Evolutionary conservation across 176 grass and related monocot species (phyloP).

Genomic region (Oryza rufipogon): DNA sequence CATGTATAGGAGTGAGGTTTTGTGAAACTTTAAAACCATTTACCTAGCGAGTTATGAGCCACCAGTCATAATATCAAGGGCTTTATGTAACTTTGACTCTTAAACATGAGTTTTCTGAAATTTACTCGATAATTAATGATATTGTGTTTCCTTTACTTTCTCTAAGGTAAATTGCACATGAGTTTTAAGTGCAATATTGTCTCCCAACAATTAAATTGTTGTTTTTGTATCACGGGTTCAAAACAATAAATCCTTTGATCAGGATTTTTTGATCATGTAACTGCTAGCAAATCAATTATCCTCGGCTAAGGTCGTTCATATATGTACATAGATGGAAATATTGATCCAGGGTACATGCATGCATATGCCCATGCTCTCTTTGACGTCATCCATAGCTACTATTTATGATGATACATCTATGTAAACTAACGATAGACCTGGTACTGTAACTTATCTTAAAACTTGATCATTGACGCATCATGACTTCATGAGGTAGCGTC

Average conservation of each 20-base stretch:
- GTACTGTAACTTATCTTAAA: neutral
- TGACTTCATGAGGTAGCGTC: neutral
- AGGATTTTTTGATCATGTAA: neutral
- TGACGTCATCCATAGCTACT: neutral
- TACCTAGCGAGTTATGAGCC: too few relatives aligned
- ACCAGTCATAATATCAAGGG: too few relatives aligned
- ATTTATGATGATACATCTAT: constrained; percentile 22
- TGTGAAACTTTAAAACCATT: too few relatives aligned
- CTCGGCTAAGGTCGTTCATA: constrained; percentile 3
- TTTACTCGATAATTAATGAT: neutral
- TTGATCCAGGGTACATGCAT: constrained; percentile 11
- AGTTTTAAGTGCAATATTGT: neutral
- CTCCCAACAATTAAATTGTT: neutral
- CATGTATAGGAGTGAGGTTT: too few relatives aligned
- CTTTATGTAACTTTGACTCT: too few relatives aligned
- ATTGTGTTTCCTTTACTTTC: neutral
- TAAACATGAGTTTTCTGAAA: too few relatives aligned
- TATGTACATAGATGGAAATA: constrained; percentile 33
- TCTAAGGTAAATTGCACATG: neutral
- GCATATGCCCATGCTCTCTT: neutral
- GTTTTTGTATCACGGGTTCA: neutral
- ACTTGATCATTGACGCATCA: neutral
- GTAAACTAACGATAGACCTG: neutral
- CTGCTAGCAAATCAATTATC: neutral
- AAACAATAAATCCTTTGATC: neutral